Conservation (phyloP, 139 green algal genomes). For the Nannochloris sp. region DNA sequence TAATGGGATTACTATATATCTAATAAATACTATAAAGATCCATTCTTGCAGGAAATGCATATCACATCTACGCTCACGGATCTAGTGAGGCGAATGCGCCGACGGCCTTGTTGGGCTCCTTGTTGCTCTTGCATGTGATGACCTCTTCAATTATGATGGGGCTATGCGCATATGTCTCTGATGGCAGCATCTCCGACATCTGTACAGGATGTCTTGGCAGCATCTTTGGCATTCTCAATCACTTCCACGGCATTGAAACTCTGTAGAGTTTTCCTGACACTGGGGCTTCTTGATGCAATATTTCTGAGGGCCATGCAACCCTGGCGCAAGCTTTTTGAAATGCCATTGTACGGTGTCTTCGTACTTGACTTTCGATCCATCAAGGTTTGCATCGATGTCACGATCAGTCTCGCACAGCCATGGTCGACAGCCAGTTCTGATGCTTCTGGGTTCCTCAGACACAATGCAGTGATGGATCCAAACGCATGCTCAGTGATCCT, state of each 20-base stretch:
- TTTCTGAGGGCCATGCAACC: slow-evolving; percentile 71
- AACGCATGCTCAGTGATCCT: neutral
- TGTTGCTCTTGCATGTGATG: neutral
- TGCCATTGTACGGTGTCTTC: neutral
- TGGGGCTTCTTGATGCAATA: slow-evolving; percentile 49
- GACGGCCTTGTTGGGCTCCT: too few relatives aligned
- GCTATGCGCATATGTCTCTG: slow-evolving; percentile 47
- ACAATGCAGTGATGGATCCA: neutral
- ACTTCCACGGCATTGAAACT: slow-evolving; percentile 47
- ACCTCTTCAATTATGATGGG: neutral
- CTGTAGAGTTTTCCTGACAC: slow-evolving; percentile 52
- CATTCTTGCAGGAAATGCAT: too few relatives aligned
- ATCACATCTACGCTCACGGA: too few relatives aligned
- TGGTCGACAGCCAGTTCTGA: slow-evolving; percentile 38
- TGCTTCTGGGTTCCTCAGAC: neutral
- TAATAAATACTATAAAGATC: too few relatives aligned
- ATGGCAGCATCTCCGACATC: slow-evolving; percentile 75
- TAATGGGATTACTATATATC: too few relatives aligned
- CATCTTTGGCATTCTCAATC: slow-evolving; percentile 45
- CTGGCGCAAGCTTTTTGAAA: slow-evolving; percentile 36
- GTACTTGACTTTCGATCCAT: slow-evolving; percentile 10
- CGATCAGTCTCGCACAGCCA: slow-evolving; percentile 35
- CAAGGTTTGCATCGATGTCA: slow-evolving; percentile 11
- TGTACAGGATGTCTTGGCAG: slow-evolving; percentile 40
- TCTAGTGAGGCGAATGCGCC: too few relatives aligned